Conservation (phyloP, 371 early-diverging fungal species). For the Circinella umbellata region DNA sequence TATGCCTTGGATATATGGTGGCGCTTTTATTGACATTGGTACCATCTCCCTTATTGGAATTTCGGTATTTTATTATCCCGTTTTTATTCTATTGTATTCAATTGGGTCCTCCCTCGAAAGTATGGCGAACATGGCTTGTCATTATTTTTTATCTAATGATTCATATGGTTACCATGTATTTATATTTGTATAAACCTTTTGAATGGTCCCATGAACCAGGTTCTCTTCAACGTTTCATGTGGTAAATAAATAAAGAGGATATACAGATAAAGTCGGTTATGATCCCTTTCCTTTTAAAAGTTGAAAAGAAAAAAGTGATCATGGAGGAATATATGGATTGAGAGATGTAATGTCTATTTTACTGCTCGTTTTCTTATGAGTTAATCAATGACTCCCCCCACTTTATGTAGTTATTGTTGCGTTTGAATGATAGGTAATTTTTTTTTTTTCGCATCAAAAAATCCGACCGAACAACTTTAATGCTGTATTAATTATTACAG, state of each 20-base stretch:
- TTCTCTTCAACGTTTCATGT: constrained; percentile 87
- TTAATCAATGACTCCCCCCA: too few relatives aligned
- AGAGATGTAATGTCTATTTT: too few relatives aligned
- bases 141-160: constrained; percentile 47
- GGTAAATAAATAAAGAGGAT: constrained; percentile 56
- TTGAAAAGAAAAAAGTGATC: too few relatives aligned
- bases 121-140: constrained; percentile 13
- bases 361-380: too few relatives aligned
- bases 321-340: too few relatives aligned
- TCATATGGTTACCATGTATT: constrained; percentile 65
- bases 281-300: too few relatives aligned
- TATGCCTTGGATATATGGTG: constrained; percentile 50
- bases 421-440: too few relatives aligned
- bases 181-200: constrained; percentile 80
- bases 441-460: too few relatives aligned
- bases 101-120: constrained; percentile 35
- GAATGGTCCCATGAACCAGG: constrained; percentile 72
- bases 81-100: constrained; percentile 78
- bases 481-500: too few relatives aligned
- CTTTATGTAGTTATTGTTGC: too few relatives aligned
- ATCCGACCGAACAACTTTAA: too few relatives aligned
- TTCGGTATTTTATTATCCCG: constrained; percentile 94
- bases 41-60: constrained; percentile 93
- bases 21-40: constrained; percentile 67
- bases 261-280: too few relatives aligned